Percentiles rank a stretch among this genome's conserved stretches.
These are phyloP conservation scores for Candida cerambycidarum DNA, from an alignment of 805 yeast genomes.

Conservation along the genomic window DNA sequence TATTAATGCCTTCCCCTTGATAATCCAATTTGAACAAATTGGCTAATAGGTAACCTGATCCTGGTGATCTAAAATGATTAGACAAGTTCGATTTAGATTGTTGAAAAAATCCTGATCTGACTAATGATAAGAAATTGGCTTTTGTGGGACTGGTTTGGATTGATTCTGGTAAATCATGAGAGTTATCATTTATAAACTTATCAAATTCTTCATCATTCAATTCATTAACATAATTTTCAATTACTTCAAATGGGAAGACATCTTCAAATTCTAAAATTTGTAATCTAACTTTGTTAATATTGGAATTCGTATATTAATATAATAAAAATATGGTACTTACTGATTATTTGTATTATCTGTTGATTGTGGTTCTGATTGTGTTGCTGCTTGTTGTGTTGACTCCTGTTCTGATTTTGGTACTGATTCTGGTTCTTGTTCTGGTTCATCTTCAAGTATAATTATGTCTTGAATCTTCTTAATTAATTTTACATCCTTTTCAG, in stretches of 20 bases:
- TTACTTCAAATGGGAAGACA: slow-evolving; percentile 29
- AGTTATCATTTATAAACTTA: slow-evolving; percentile 22
- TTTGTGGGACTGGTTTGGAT: slow-evolving; percentile 31
- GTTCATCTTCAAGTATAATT: slow-evolving; percentile 37
- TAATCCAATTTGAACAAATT: slow-evolving; percentile 49
- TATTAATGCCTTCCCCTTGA: slow-evolving; percentile 55
- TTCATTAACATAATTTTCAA: slow-evolving; percentile 32
- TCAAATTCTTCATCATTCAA: slow-evolving; percentile 34
- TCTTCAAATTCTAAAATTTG: slow-evolving; percentile 36
- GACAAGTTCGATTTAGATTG: slow-evolving; percentile 43
- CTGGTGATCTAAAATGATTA: slow-evolving; percentile 39
- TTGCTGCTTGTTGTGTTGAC: background rate
- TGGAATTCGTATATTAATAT: slow-evolving; percentile 9
- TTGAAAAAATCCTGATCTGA: slow-evolving; percentile 50
- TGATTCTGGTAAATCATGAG: slow-evolving; percentile 41
- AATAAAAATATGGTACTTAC: slow-evolving; percentile 8
- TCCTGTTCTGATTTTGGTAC: background rate
- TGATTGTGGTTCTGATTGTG: background rate
- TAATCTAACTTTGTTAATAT: slow-evolving; percentile 8
- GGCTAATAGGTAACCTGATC: slow-evolving; percentile 51
- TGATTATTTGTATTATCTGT: background rate
- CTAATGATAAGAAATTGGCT: slow-evolving; percentile 39
- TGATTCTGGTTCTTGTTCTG: slow-evolving; percentile 13
- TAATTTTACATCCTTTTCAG: slow-evolving; percentile 55
- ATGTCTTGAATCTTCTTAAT: slow-evolving; percentile 48